Conservation (phyloP, 768 basidiomycete species). For the Pleurotus platypus region DNA sequence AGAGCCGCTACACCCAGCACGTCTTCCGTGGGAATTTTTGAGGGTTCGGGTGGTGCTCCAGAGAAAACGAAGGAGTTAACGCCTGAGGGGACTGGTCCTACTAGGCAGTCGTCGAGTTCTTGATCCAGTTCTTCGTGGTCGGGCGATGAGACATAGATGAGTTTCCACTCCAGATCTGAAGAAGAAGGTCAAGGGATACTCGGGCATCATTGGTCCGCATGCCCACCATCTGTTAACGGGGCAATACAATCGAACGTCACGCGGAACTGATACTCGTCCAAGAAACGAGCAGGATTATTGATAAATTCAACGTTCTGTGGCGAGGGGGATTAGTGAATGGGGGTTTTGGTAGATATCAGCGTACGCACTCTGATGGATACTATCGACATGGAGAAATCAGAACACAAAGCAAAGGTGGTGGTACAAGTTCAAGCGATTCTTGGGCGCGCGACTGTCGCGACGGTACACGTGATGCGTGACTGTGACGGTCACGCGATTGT, state of each 20-base stretch:
- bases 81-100: conserved; percentile 95
- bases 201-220: not conserved
- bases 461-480: not conserved
- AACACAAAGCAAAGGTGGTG: not conserved
- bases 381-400: conserved; percentile 47
- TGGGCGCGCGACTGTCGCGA: not conserved
- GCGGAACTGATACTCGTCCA: conserved; percentile 87
- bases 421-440: not conserved
- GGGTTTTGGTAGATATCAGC: not conserved
- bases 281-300: conserved; percentile 91
- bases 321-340: not conserved
- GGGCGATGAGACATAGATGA: conserved; percentile 95
- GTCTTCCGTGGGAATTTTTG: conserved; percentile 83
- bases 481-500: not conserved
- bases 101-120: conserved; percentile 95
- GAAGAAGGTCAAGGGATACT: not conserved
- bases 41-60: conserved; percentile 78
- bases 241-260: conserved; percentile 98
- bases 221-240: conserved; percentile 78
- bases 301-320: conserved; percentile 83
- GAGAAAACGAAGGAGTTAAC: conserved; percentile 98
- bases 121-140: conserved; percentile 91
- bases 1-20: conserved; percentile 96
- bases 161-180: conserved; percentile 94
- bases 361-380: conserved; percentile 62